Conservation (phyloP, 768 basidiomycete species). For the Kwoniella heveanensis region DNA sequence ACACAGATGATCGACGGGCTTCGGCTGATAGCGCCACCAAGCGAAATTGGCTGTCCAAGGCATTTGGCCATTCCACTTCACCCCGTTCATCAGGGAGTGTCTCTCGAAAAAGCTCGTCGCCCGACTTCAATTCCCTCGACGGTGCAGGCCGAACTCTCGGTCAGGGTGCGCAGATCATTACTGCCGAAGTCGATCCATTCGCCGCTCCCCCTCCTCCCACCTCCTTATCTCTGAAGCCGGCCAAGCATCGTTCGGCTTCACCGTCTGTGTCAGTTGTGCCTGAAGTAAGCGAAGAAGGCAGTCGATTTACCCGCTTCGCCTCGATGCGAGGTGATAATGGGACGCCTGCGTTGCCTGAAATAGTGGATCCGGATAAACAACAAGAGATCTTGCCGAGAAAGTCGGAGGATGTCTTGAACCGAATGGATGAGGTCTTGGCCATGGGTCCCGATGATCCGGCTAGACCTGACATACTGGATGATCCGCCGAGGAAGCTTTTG, state of each 20-base stretch:
- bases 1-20: constrained; percentile 21
- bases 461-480: constrained; percentile 68
- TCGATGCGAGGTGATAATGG: constrained; percentile 8
- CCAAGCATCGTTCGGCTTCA: constrained; percentile 46
- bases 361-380: neutral
- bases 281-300: constrained; percentile 46
- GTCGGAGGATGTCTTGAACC: constrained; percentile 35
- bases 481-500: constrained; percentile 82
- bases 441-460: constrained; percentile 41
- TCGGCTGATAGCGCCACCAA: constrained; percentile 44
- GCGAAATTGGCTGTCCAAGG: constrained; percentile 55
- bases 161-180: constrained; percentile 53
- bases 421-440: constrained; percentile 51
- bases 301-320: constrained; percentile 23
- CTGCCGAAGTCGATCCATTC: constrained; percentile 72
- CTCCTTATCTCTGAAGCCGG: constrained; percentile 62
- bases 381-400: constrained; percentile 26
- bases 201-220: constrained; percentile 62
- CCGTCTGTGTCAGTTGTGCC: constrained; percentile 49
- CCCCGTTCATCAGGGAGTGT: constrained; percentile 34
- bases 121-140: constrained; percentile 10
- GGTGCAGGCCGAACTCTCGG: constrained; percentile 5
- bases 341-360: constrained; percentile 1
- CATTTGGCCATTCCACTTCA: constrained; percentile 44
- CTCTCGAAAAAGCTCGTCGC: constrained; percentile 36